Conservation (phyloP, 2,329 filamentous ascomycete species). For the Paramyrothecium sp. region DNA sequence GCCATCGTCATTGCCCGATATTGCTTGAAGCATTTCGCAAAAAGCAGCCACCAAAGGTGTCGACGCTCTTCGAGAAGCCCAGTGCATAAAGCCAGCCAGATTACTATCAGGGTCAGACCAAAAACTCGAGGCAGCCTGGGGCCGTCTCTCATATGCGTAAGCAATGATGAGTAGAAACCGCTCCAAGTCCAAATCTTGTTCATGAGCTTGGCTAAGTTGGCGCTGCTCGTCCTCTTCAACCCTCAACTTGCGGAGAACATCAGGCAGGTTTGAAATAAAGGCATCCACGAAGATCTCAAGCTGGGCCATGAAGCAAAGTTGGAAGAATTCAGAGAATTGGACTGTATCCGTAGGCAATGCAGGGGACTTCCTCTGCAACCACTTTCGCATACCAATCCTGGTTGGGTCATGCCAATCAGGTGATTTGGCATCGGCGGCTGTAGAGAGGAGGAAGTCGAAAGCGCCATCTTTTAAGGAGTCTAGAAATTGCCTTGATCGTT, state of each 20-base stretch:
- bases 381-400: slow-evolving; percentile 76
- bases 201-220: slow-evolving; percentile 61
- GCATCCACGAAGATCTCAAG: slow-evolving; percentile 86
- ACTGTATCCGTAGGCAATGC: slow-evolving; percentile 66
- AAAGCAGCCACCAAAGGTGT: slow-evolving; percentile 96
- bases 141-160: slow-evolving; percentile 82
- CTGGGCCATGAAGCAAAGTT: slow-evolving; percentile 71
- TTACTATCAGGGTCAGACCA: slow-evolving; percentile 94
- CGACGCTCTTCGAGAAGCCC: slow-evolving; percentile 92
- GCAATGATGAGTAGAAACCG: slow-evolving; percentile 90
- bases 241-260: slow-evolving; percentile 82
- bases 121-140: slow-evolving; percentile 82
- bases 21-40: slow-evolving; percentile 90
- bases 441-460: slow-evolving; percentile 85
- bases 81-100: slow-evolving; percentile 90
- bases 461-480: slow-evolving; percentile 83
- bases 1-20: slow-evolving; percentile 79
- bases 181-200: slow-evolving; percentile 75
- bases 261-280: slow-evolving; percentile 93
- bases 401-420: slow-evolving; percentile 87
- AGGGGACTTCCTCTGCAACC: slow-evolving; percentile 78
- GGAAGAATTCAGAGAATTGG: slow-evolving; percentile 70
- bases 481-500: slow-evolving; percentile 70
- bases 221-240: slow-evolving; percentile 88
- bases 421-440: slow-evolving; percentile 77